Conservation (phyloP, 2,329 filamentous ascomycete species). For the Sporothrix schenckii region DNA sequence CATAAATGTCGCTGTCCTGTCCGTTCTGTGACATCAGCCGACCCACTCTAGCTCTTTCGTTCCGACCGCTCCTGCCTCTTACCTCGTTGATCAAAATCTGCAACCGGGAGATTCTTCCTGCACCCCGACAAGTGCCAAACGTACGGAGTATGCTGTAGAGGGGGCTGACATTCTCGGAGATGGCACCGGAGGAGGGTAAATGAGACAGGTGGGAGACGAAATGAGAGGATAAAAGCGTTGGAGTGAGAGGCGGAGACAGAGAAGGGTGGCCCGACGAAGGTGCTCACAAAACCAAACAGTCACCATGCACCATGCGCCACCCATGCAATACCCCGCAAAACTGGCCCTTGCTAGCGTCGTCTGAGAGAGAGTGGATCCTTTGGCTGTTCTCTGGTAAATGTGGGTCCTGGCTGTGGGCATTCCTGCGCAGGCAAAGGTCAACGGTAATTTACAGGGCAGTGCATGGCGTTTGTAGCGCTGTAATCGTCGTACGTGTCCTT, state of each 20-base stretch:
- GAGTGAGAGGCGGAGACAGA: neutral
- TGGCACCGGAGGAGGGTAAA: neutral
- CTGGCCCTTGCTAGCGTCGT: slow-evolving; percentile 21
- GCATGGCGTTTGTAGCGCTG: neutral
- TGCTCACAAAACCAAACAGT: neutral
- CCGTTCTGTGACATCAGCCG: slow-evolving; percentile 28
- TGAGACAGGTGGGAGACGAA: neutral
- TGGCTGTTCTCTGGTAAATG: neutral
- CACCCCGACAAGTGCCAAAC: neutral
- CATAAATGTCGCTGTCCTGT: slow-evolving; percentile 3
- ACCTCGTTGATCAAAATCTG: neutral
- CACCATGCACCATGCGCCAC: neutral
- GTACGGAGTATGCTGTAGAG: neutral
- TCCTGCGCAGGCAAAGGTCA: neutral
- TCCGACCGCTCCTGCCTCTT: slow-evolving; percentile 8
- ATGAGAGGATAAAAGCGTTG: neutral
- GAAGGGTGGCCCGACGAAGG: neutral
- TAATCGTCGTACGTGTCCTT: too few relatives aligned
- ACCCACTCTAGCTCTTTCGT: slow-evolving; percentile 25
- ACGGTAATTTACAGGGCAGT: neutral
- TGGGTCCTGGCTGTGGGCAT: neutral
- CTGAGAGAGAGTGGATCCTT: slow-evolving; percentile 10
- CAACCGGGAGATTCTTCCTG: neutral
- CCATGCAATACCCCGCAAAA: slow-evolving; percentile 34
- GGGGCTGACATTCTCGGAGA: neutral